Base-by-base conservation (phyloP, 1,284 basidiomycete species). In the Ustilago lituana region DNA sequence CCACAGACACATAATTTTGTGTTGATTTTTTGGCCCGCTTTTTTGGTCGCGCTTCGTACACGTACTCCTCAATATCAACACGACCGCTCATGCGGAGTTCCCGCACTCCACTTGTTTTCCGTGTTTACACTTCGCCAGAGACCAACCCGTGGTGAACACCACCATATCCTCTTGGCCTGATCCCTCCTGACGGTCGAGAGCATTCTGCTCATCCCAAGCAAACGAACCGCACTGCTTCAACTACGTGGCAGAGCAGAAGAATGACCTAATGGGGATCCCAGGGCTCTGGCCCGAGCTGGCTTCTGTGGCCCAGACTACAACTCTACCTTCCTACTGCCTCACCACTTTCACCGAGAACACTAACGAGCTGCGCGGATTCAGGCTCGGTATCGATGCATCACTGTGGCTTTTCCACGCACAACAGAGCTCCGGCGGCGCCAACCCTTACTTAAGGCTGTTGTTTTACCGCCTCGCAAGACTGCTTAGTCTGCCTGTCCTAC, bases 401-500 rank as follows among this genome's bases (percentile, higher is more conserved):
- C 82, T 84, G 29, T 86, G 85, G 85, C 83, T 85, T 32, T 85
- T 85, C 48, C 85, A 86, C 53, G 83, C 84, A 5, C 76, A 81
- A 32, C 83, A 82, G 19, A 73, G 77, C 6, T 67, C 77, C 0
- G 80, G 78, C 4, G 85, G 85, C 3, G 77, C 83, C 56, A 86
- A 87, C 58, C 85, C 86, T 0, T 84, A 82, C 52, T 73, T 87
- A 17, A n/a, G 78, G 26, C 53, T 71, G 19, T 79, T 87, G 37
- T 87, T 86, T 74, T 86, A 83, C 77, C 85, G 85, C 17, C 83
- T 85, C 24, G 87, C 88, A 26, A 87, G 87, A 11, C 86, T 98
- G 3, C 87, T 92, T 75, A 86, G 86, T 49, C 86, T 88, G 12
- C 93, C 93, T 0, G 87, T 95, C 63, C 86, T 93, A 19, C 92